Evolutionary conservation across 202 grass and related monocot species (phyloP), one percentile per base, ranked within the genome.

Genomic region (Alloteropsis angusta): DNA sequence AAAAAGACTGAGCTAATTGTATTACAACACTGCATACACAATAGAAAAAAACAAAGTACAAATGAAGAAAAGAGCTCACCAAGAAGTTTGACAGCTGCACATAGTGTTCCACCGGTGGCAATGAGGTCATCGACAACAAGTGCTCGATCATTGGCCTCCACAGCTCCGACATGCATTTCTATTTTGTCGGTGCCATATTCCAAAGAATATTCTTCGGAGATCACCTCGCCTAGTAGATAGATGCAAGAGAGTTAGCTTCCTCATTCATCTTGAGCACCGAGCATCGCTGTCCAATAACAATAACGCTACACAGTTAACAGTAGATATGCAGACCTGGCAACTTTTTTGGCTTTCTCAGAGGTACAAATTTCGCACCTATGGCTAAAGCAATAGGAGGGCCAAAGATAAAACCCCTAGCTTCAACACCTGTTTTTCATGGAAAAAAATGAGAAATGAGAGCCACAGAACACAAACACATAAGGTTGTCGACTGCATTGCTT

Each of bases 321-420:
- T 19, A 23, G 49, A 44, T 23, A 83, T 68, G 39, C 47, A 32
- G 84, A 99, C 96, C 96, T 80, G 96, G 96, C 77, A 96, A 63
- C 53, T 99, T 99, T 28, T 99, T 99, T 1, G 96, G 96, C 79
- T 99, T 99, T 58, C 96, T 96, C 77, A 99, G 37, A n/a, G 96
- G 96, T 46, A 99, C 96, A 84, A 99, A 99, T 54, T 99, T 99
- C 68, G 92, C 90, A 81, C 92, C 92, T 55, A 99, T 84, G 22
- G 92, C 96, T 85, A 99, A 86, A 53, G 96, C 96, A 74, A 99
- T 99, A 5, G 96, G 92, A 68, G 92, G 84, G 12, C 96, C 96
- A 53, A 99, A 99, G 85, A 99, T 99, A 28, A 99, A 99, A 61
- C 96, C 96, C 87, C 96, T 89, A 71, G 96, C 96, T 85, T 99